A percentile compares a stretch with the other conserved stretches of the same genome.
Evolutionary conservation across 2,329 filamentous ascomycete species (phyloP).

Genomic region (Fonsecaea pedrosoi): DNA sequence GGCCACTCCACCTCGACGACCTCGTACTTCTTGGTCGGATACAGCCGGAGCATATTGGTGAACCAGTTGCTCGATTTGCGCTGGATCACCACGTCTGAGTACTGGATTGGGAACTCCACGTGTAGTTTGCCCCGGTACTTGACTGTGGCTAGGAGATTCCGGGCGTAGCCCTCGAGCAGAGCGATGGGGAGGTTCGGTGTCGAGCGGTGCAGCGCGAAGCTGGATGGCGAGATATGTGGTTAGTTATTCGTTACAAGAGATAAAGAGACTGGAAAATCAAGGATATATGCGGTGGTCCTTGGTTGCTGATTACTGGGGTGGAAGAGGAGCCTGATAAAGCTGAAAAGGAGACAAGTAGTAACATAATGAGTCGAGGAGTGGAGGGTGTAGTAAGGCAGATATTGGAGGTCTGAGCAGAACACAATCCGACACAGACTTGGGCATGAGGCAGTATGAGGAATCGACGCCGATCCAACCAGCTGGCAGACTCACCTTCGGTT

Average conservation of each 20-base stretch:
- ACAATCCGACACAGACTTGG: not conserved
- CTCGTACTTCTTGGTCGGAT: slow-evolving; percentile 40
- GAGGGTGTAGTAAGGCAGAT: slow-evolving; percentile 9
- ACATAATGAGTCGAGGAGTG: not conserved
- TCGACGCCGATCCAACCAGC: not conserved
- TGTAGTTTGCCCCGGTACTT: slow-evolving; percentile 41
- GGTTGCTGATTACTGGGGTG: not conserved
- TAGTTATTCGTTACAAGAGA: not conserved
- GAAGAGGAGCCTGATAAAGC: not conserved
- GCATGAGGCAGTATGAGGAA: not conserved
- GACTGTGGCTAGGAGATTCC: slow-evolving; percentile 40
- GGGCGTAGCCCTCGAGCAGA: slow-evolving; percentile 41
- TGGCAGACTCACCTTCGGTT: slow-evolving; percentile 27
- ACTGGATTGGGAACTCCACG: slow-evolving; percentile 40
- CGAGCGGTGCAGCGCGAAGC: slow-evolving; percentile 32
- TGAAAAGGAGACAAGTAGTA: not conserved
- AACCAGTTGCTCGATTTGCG: slow-evolving; percentile 40
- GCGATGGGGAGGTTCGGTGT: slow-evolving; percentile 27
- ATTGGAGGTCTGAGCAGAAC: not conserved
- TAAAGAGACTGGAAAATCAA: not conserved
- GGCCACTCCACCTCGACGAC: slow-evolving; percentile 41
- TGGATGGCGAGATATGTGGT: slow-evolving; percentile 8
- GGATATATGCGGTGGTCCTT: not conserved
- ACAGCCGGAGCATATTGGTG: slow-evolving; percentile 36
- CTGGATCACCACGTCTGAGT: slow-evolving; percentile 37